Conservation (phyloP, 78 protist species). For the Dictyostelium discoideum region dicty_2.7 NC_007090.3:4009001-4009500, state of each 20-base stretch:
- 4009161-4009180: slow-evolving; percentile 68
- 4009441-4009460: neutral
- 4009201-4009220: slow-evolving; percentile 64
- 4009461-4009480: neutral
- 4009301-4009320: too few species aligned
- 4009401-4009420: neutral
- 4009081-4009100: slow-evolving; percentile 93
- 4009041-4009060: slow-evolving; percentile 88
- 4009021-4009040: slow-evolving; percentile 63
- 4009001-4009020: slow-evolving; percentile 96
- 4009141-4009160: slow-evolving; percentile 93
- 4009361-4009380: neutral
- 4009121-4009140: slow-evolving; percentile 90
- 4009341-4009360: neutral
- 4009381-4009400: neutral
- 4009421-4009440: neutral
- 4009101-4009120: slow-evolving; percentile 42
- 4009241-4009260: neutral
- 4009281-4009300: neutral
- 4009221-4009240: slow-evolving; percentile 89
- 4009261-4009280: neutral
- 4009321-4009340: neutral
- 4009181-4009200: slow-evolving; percentile 49
- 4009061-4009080: slow-evolving; percentile 88
- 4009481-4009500: neutral